These are phyloP conservation scores for Fusarium sp. DNA, from an alignment of 2,329 filamentous ascomycete genomes.

Conservation along the genomic window DNA sequence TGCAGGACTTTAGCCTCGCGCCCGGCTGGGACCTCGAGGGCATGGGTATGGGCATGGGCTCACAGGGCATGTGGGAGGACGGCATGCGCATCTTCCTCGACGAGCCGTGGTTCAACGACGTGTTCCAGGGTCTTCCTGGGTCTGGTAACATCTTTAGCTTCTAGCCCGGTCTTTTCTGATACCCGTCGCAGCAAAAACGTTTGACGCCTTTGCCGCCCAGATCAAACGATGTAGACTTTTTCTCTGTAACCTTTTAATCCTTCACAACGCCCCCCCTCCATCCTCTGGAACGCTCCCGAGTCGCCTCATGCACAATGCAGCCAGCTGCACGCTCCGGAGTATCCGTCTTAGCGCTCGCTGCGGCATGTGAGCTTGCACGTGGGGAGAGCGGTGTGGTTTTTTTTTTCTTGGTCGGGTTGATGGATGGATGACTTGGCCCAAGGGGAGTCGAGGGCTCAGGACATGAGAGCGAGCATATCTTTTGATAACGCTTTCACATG, in stretches of 20 bases:
- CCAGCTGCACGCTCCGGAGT: constrained; percentile 1
- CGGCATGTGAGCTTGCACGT: constrained; percentile 3
- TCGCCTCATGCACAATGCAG: constrained; percentile 5
- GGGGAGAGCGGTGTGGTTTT: constrained; percentile 11
- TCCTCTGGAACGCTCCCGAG: constrained; percentile 8
- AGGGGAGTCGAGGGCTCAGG: neutral
- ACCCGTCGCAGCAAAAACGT: neutral
- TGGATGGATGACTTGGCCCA: neutral
- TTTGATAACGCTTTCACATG: neutral
- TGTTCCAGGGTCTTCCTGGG: constrained; percentile 52
- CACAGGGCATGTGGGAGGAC: constrained; percentile 47
- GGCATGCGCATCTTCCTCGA: constrained; percentile 52
- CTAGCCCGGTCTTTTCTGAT: constrained; percentile 18
- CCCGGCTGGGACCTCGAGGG: constrained; percentile 48
- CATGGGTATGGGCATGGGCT: constrained; percentile 43
- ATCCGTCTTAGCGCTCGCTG: constrained; percentile 7
- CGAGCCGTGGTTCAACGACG: constrained; percentile 55
- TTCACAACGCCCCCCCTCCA: neutral
- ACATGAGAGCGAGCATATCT: neutral
- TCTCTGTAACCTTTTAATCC: neutral
- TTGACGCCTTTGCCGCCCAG: constrained; percentile 2
- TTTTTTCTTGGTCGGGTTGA: neutral
- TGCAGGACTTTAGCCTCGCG: constrained; percentile 39
- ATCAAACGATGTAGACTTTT: constrained; percentile 4
- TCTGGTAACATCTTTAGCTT: constrained; percentile 50